A percentile compares a stretch with the other conserved stretches of the same genome.
phyloP scores from a whole-genome alignment of 2,329 filamentous ascomycete genomes.

The Elsinoe ampelina region DNA sequence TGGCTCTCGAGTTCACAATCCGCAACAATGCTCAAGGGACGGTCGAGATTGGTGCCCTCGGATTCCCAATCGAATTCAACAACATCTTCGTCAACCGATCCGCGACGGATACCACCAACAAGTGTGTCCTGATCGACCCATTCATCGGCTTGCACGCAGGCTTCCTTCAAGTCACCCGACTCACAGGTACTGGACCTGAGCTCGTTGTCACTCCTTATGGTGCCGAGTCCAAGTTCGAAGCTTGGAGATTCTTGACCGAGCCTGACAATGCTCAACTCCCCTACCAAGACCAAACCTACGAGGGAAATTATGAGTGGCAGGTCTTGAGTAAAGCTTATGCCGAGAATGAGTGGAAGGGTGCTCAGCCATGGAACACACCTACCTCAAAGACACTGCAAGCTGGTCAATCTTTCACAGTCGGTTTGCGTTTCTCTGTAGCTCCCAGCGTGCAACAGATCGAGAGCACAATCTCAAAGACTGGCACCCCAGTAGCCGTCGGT shows the following conservation, averaged over 20 bases:
- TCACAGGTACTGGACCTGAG: constrained; percentile 44
- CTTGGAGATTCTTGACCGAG: constrained; percentile 46
- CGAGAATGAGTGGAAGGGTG: constrained; percentile 45
- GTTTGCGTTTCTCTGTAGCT: constrained; percentile 44
- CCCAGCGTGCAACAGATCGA: constrained; percentile 41
- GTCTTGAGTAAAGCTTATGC: constrained; percentile 46
- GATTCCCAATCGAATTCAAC: constrained; percentile 53
- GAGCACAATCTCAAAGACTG: constrained; percentile 34
- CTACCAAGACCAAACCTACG: constrained; percentile 48
- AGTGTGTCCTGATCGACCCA: constrained; percentile 49
- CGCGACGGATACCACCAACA: constrained; percentile 39
- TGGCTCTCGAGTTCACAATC: constrained; percentile 45
- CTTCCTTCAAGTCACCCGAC: constrained; percentile 45
- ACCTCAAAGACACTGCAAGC: constrained; percentile 39
- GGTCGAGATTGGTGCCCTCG: constrained; percentile 48
- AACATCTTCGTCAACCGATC: constrained; percentile 49
- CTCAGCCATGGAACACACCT: constrained; percentile 47
- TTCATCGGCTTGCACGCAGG: constrained; percentile 53
- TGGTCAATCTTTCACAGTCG: constrained; percentile 40
- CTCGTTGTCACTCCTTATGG: constrained; percentile 47
- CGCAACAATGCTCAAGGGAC: constrained; percentile 34
- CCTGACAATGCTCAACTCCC: constrained; percentile 26
- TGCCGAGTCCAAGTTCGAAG: constrained; percentile 43
- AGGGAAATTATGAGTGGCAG: constrained; percentile 55
- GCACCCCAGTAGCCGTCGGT: constrained; percentile 42